phyloP scores from a whole-genome alignment of 2,329 filamentous ascomycete species.

The Cladosporium velox region DNA sequence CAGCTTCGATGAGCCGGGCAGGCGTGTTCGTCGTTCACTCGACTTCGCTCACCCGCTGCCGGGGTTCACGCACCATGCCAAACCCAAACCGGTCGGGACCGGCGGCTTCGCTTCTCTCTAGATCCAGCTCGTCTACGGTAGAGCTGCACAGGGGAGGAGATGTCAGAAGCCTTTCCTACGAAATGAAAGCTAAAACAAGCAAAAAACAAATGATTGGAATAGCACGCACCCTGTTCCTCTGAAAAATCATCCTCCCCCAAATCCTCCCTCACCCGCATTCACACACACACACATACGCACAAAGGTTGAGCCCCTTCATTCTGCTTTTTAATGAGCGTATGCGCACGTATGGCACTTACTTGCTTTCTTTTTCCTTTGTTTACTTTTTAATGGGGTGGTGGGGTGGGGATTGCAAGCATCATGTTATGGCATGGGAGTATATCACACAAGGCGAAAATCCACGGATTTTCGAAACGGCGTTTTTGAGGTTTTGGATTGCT shows the following conservation, averaged over 20 bases:
- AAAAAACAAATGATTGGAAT: constrained; percentile 20
- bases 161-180: constrained; percentile 14
- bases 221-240: constrained; percentile 1
- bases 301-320: constrained; percentile 5
- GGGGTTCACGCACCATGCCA: constrained; percentile 1
- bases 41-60: constrained; percentile 4
- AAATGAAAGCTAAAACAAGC: constrained; percentile 16
- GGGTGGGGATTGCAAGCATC: constrained; percentile 3
- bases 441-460: constrained; percentile 15
- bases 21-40: constrained; percentile 14
- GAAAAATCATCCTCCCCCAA: background rate
- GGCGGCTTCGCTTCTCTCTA: constrained; percentile 5
- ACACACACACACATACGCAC: constrained; percentile 11
- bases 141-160: constrained; percentile 4
- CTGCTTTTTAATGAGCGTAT: constrained; percentile 17
- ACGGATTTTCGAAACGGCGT: constrained; percentile 13
- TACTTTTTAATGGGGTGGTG: background rate
- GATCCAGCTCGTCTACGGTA: constrained; percentile 16
- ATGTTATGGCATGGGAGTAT: constrained; percentile 19
- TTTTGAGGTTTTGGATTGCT: background rate
- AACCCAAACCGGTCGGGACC: constrained; percentile 1
- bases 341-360: constrained; percentile 9
- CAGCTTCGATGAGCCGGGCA: constrained; percentile 6
- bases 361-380: constrained; percentile 11
- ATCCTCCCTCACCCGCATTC: constrained; percentile 1